These are phyloP conservation scores for Fonsecaea nubica DNA, from an alignment of 2,329 filamentous ascomycete genomes.

Conservation along the genomic window DNA sequence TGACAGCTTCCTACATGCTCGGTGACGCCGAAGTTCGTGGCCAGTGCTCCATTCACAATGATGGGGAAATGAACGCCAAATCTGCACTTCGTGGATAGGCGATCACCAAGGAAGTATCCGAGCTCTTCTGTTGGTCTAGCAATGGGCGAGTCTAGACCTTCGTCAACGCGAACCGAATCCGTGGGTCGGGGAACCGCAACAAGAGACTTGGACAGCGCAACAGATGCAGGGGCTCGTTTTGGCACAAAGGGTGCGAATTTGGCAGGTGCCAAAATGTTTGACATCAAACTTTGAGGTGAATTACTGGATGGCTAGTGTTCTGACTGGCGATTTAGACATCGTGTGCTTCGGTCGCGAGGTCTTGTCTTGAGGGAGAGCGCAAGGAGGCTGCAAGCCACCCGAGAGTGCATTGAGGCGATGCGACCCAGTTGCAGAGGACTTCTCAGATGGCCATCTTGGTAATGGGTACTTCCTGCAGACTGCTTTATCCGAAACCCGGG, in stretches of 20 bases:
- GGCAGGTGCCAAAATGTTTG: background rate
- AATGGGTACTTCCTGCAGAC: background rate
- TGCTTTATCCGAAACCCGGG: background rate
- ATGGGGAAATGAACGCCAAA: slow-evolving; percentile 1
- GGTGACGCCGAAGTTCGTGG: background rate
- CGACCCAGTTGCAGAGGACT: background rate
- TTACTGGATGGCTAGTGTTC: background rate
- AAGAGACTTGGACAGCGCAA: slow-evolving; percentile 4
- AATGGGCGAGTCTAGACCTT: slow-evolving; percentile 13
- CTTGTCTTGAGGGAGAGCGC: background rate
- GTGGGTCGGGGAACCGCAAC: slow-evolving; percentile 7
- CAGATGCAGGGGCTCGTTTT: slow-evolving; percentile 1
- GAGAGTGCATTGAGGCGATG: background rate
- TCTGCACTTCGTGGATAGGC: background rate
- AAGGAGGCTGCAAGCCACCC: background rate
- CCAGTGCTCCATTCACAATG: background rate
- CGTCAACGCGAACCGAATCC: background rate
- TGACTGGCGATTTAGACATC: slow-evolving; percentile 1
- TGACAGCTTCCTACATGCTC: background rate
- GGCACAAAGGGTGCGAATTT: slow-evolving; percentile 6
- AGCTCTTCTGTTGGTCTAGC: background rate
- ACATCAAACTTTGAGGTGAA: background rate
- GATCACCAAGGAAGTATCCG: background rate
- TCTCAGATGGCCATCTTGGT: background rate
- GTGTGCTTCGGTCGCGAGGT: background rate